Base-by-base conservation (phyloP, 495 filamentous ascomycete species). In the Xylaria curta region DNA sequence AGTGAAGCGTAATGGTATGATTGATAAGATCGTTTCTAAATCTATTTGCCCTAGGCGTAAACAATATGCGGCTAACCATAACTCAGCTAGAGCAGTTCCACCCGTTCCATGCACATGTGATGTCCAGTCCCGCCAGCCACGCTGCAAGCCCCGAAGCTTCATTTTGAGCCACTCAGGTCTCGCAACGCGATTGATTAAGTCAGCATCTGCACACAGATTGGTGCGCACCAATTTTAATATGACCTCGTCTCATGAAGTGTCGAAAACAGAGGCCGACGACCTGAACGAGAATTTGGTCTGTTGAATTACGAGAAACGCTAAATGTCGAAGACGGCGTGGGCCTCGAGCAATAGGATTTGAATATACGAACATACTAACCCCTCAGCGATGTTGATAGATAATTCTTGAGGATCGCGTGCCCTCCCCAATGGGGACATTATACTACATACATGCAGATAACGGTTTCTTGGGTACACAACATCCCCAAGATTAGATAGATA, bases 181-280 rank as follows among this genome's bases (percentile, higher is more conserved):
- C 51, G 21, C 51, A 28, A 15, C 15, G 6, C 28, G 17, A n/a
- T 38, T 60, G 56, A 38, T 54, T 33, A 60, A 38, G 56, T 60
- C 56, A 38, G 31, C 58, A n/a, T 17, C 31, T 36, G 33, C 58
- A 60, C 58, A 19, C 58, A 21, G 58, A 60, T 60, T 60, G 58
- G 58, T 38, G 28, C 58, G 33, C n/a, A 12, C 58, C 33, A 7
- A n/a, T 38, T 60, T 40, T 7, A 38, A 60, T 60, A 38, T 21
- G 33, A 60, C 58, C 17, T 60, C 33, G 31, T 13, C 46, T 59
- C 15, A 8, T 38, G n/a, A 38, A 38, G 58, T 19, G 17, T 26
- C 8, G 7, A 31, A 17, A 56, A 26, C 17, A 56, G 53, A 15
- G 10, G 13, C 24, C 26, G 13, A 56, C 15, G 13, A 31, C 13